phyloP scores from a whole-genome alignment of 164 flowering plant species.

The Umbilicus rupestris region DNA sequence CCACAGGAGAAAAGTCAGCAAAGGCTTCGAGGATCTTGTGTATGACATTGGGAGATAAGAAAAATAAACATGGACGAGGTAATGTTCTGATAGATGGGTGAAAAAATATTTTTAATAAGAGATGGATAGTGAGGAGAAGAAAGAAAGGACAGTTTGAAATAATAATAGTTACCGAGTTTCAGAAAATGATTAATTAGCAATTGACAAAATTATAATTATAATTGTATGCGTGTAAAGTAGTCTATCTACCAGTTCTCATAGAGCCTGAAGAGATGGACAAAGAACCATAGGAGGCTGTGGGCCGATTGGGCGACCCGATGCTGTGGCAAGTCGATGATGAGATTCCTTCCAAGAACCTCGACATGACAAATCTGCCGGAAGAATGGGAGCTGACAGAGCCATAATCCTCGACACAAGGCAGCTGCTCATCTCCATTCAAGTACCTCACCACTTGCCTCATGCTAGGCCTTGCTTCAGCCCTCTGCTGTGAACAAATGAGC shows the following conservation, averaged over 20 bases:
- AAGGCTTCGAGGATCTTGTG: too few relatives aligned
- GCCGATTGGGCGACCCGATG: not conserved
- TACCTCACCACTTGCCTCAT: slow-evolving; percentile 56
- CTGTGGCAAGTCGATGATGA: not conserved
- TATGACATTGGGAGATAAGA: too few relatives aligned
- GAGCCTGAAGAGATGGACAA: not conserved
- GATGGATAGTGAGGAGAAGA: too few relatives aligned
- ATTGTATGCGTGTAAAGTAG: too few relatives aligned
- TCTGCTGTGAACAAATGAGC: slow-evolving; percentile 68
- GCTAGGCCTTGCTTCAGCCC: slow-evolving; percentile 49
- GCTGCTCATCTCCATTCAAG: slow-evolving; percentile 21
- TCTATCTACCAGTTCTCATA: slow-evolving; percentile 4
- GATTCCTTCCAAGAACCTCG: slow-evolving; percentile 5
- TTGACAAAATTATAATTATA: too few relatives aligned
- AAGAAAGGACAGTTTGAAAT: too few relatives aligned
- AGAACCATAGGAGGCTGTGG: not conserved
- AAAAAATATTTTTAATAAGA: too few relatives aligned
- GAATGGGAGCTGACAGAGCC: not conserved
- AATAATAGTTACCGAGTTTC: too few relatives aligned
- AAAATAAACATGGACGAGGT: too few relatives aligned
- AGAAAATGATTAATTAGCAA: too few relatives aligned
- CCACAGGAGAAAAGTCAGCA: too few relatives aligned
- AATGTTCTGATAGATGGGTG: too few relatives aligned
- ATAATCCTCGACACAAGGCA: slow-evolving; percentile 6
- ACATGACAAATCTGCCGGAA: not conserved